A percentile compares a stretch with the other conserved stretches of the same genome.
These are phyloP conservation scores for Closterium sp. DNA, from an alignment of 139 green algal species.

Conservation along the genomic window DNA sequence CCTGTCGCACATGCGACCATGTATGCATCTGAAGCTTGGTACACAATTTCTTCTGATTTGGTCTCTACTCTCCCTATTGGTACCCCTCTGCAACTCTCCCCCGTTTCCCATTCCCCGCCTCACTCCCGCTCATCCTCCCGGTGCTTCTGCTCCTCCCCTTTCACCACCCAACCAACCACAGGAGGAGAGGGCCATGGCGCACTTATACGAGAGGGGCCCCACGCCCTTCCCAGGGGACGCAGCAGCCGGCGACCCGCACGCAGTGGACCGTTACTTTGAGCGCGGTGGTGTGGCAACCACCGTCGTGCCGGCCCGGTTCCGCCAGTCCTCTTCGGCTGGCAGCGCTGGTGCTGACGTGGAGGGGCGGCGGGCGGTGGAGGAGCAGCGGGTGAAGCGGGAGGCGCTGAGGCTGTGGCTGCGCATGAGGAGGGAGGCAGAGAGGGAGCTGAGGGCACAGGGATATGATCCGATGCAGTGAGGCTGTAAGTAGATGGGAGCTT, in stretches of 20 bases:
- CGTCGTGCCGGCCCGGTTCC: neutral
- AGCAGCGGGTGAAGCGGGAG: neutral
- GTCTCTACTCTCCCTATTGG: too few species aligned
- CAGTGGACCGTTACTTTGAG: neutral
- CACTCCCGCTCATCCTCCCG: neutral
- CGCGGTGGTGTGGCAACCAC: neutral
- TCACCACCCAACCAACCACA: neutral
- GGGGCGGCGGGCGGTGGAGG: neutral
- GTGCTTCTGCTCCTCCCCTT: neutral
- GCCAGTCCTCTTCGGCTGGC: neutral
- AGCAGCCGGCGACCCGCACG: neutral
- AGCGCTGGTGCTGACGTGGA: neutral
- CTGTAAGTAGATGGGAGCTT: neutral
- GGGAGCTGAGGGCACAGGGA: neutral
- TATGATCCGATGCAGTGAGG: neutral
- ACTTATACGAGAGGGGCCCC: neutral
- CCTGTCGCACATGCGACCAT: too few species aligned
- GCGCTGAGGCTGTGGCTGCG: slow-evolving; percentile 1
- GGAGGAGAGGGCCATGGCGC: neutral
- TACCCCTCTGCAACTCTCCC: neutral
- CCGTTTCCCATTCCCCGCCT: too few species aligned
- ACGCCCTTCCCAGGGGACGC: neutral
- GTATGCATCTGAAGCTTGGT: too few species aligned
- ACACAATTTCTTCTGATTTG: too few species aligned
- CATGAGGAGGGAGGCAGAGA: slow-evolving; percentile 1